Evolutionary conservation across 352 stramenopile species (phyloP).

Genomic region (Phytophthora macrochlamydospora): DNA sequence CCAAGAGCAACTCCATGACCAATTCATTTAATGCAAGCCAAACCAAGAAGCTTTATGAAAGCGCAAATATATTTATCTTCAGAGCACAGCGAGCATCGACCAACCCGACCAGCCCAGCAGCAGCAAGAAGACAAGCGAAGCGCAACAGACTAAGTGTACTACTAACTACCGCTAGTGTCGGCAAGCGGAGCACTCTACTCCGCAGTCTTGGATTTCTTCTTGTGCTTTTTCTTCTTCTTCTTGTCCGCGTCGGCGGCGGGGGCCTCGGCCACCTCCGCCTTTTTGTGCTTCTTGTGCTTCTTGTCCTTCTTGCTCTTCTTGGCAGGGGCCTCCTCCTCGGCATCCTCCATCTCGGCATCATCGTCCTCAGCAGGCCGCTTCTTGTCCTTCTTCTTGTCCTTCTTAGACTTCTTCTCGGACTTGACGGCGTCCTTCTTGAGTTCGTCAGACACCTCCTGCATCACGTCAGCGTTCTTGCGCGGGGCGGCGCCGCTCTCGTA

Average conservation of each 20-base stretch:
- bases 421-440: slow-evolving; percentile 72
- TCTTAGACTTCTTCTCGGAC: slow-evolving; percentile 71
- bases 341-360: slow-evolving; percentile 60
- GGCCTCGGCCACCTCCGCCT: slow-evolving; percentile 33
- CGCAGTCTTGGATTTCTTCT: slow-evolving; percentile 81
- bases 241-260: slow-evolving; percentile 46
- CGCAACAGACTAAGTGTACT: slow-evolving; percentile 55
- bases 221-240: slow-evolving; percentile 86
- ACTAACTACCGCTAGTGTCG: slow-evolving; percentile 39
- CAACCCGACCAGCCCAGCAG: slow-evolving; percentile 30
- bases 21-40: neutral
- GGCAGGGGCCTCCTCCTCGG: slow-evolving; percentile 60
- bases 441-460: slow-evolving; percentile 94
- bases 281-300: slow-evolving; percentile 63
- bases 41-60: slow-evolving; percentile 18
- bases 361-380: slow-evolving; percentile 77
- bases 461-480: slow-evolving; percentile 99
- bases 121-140: slow-evolving; percentile 28
- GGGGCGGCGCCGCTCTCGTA: slow-evolving; percentile 98
- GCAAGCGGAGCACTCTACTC: slow-evolving; percentile 50
- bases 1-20: slow-evolving; percentile 15
- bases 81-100: slow-evolving; percentile 28
- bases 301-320: slow-evolving; percentile 89
- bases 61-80: slow-evolving; percentile 44
- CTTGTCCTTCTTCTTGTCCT: slow-evolving; percentile 74